Conservation (phyloP, 768 basidiomycete species). For the Hypholoma fasciculare region DNA sequence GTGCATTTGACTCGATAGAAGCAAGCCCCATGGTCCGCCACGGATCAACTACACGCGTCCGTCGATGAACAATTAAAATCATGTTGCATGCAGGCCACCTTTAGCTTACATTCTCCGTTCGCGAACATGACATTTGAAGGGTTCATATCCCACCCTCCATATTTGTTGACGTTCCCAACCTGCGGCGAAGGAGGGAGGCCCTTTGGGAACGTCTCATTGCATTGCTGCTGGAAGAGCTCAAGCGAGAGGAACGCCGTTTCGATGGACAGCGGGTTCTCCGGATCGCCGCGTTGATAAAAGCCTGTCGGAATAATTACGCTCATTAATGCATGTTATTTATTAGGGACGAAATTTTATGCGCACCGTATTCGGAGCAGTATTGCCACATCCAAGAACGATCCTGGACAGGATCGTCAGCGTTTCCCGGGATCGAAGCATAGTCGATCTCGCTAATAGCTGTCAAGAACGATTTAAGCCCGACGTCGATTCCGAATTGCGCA, state of each 20-base stretch:
- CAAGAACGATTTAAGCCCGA: conserved; percentile 40
- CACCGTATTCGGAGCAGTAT: conserved; percentile 53
- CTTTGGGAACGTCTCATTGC: conserved; percentile 38
- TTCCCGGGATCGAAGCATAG: conserved; percentile 43
- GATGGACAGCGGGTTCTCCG: conserved; percentile 44
- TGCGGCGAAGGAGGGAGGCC: conserved; percentile 40
- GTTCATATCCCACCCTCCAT: conserved; percentile 53
- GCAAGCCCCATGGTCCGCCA: conserved; percentile 54
- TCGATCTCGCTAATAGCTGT: conserved; percentile 43
- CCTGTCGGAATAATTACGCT: conserved; percentile 24
- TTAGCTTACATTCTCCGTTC: conserved; percentile 46
- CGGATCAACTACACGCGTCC: conserved; percentile 38
- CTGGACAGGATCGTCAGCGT: conserved; percentile 39
- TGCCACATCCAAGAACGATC: conserved; percentile 55
- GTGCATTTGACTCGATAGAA: conserved; percentile 47
- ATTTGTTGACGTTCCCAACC: conserved; percentile 46
- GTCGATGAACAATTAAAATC: not conserved
- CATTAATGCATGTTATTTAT: too few relatives aligned
- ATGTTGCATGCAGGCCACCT: too few relatives aligned
- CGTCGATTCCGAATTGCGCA: conserved; percentile 30
- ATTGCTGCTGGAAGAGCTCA: conserved; percentile 45
- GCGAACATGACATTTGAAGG: conserved; percentile 48
- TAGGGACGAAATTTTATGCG: not conserved
- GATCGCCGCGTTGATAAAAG: conserved; percentile 49
- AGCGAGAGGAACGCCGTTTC: conserved; percentile 47